Evolutionary conservation across 495 filamentous ascomycete genomes (phyloP).

Genomic region (Penicillium roqueforti): DNA sequence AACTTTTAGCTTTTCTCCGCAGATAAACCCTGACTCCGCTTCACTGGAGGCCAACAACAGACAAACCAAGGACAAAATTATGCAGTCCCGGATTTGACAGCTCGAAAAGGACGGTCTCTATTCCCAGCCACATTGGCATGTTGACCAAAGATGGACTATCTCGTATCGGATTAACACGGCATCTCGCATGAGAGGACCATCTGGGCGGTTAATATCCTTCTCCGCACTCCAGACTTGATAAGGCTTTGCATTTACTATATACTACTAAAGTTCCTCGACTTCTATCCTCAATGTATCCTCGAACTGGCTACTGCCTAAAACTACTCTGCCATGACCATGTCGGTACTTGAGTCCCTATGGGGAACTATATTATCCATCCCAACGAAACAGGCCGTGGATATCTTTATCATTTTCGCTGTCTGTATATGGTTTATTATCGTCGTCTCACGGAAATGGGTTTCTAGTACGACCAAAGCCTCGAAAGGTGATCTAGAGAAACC

Average conservation of each 20-base stretch:
- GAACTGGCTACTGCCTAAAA: not conserved
- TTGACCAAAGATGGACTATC: not conserved
- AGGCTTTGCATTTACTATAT: not conserved
- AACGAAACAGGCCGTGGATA: conserved; percentile 18
- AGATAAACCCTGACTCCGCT: conserved; percentile 8
- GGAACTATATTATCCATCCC: conserved; percentile 7
- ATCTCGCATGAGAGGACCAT: conserved; percentile 7
- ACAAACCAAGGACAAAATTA: not conserved
- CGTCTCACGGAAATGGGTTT: conserved; percentile 27
- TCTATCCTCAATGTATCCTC: not conserved
- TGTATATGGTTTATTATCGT: conserved; percentile 19
- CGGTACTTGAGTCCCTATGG: conserved; percentile 5
- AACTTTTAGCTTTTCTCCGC: conserved; percentile 14
- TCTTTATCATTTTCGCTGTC: conserved; percentile 23
- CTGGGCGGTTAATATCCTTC: not conserved
- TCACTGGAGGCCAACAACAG: conserved; percentile 2
- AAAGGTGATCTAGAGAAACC: conserved; percentile 31
- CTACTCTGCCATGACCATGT: not conserved
- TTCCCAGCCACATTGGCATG: not conserved
- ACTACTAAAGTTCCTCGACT: not conserved
- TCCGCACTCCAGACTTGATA: not conserved
- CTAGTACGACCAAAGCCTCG: conserved; percentile 12
- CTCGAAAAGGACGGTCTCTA: conserved; percentile 13
- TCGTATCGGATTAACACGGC: conserved; percentile 37
- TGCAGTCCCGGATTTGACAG: conserved; percentile 22